Base-by-base conservation (phyloP, 345 rosid genomes). In the Lepidium africanum region DNA sequence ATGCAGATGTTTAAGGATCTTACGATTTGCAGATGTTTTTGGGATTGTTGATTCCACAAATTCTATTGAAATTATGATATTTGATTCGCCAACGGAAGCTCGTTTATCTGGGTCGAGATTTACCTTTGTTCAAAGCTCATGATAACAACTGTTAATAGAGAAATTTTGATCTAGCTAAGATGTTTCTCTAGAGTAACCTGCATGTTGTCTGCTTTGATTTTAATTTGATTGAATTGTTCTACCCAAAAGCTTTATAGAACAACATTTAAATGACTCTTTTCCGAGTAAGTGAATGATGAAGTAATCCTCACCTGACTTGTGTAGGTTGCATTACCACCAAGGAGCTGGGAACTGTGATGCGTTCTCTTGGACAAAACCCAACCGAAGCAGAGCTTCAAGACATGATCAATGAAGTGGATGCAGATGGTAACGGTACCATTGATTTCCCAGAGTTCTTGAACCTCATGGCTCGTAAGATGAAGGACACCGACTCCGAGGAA, bases 391-490 rank as follows among this genome's bases (percentile, higher is more conserved):
- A 88, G 82, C 91, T 88, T 21, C 94, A 88, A 77, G 95, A 88
- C 75, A 88, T 88, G 95, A 88, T 88, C 70, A 88, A 88, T 0
- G 95, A 88, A 66, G 95, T 88, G 2, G 95, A 88, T 46, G 95
- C 95, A 10, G 95, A 88, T 69, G 95, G 95, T 19, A 88, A 88
- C 14, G 95, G 91, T 5, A 86, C 95, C 62, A 86, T 86, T 15
- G 95, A 86, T 74, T 88, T 88, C 76, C 91, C 95, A 0, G 95
- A 88, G 84, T 88, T 88, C 73, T 84, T 88, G 63, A 88, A 88
- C 72, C 91, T 88, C 32, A 88, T 88, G 95, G 95, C 95, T 1
- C 82, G 91, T 72, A 88, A 88, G 80, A 88, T 88, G 95, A 88
- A 88, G 65, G 95, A 88, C 53, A 88, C 95, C 0, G 94, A 88